These are phyloP conservation scores for Pichia ethanolica DNA, from an alignment of 805 yeast genomes.

Conservation along the genomic window DNA sequence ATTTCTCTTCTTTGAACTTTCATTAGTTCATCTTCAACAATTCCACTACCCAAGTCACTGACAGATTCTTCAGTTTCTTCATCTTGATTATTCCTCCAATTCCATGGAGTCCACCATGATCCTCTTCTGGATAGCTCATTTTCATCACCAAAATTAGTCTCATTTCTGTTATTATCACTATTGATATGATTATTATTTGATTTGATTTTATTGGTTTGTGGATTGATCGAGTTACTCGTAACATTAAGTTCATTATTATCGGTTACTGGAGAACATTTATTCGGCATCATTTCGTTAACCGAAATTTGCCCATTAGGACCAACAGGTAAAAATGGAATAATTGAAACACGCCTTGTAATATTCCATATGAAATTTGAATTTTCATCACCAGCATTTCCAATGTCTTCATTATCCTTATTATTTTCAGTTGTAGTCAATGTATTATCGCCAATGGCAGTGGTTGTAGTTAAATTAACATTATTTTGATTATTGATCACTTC, in stretches of 20 bases:
- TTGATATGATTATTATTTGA: too few relatives aligned
- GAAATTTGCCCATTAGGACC: not conserved
- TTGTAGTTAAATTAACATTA: too few relatives aligned
- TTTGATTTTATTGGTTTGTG: too few relatives aligned
- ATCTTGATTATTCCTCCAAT: constrained; percentile 1
- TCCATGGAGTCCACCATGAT: constrained; percentile 10
- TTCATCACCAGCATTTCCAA: not conserved
- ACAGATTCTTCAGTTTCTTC: not conserved
- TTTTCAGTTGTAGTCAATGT: too few relatives aligned
- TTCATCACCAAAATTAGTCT: too few relatives aligned
- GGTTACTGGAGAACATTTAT: not conserved
- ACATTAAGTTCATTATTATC: not conserved
- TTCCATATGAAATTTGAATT: constrained; percentile 1
- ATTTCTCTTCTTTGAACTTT: constrained; percentile 21
- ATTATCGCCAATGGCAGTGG: too few relatives aligned
- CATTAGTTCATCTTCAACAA: constrained; percentile 11
- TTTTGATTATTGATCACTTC: too few relatives aligned
- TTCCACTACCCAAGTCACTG: not conserved
- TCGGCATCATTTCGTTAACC: not conserved
- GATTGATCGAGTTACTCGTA: not conserved
- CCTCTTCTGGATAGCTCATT: not conserved
- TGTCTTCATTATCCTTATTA: too few relatives aligned
- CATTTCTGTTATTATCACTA: too few relatives aligned
- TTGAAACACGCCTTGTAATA: constrained; percentile 5
- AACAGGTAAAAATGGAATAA: not conserved